Conservation (phyloP, 2,329 filamentous ascomycete species). For the Cordyceps cateniannulata region DNA sequence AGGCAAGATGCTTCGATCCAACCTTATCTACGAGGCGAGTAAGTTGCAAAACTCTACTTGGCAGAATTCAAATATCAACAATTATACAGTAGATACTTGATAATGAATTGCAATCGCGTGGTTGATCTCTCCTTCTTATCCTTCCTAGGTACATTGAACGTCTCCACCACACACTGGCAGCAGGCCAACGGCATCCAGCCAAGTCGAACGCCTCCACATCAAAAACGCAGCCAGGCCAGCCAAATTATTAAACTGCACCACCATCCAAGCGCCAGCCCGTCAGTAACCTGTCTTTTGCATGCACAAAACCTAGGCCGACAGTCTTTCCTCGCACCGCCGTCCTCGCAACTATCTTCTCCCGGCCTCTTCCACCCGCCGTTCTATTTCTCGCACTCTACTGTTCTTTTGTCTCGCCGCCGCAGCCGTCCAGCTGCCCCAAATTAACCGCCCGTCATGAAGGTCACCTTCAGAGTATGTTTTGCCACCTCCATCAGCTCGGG, state of each 20-base stretch:
- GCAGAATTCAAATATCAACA: too few relatives aligned
- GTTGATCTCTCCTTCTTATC: too few relatives aligned
- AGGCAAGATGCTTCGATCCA: too few relatives aligned
- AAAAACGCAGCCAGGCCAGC: slow-evolving; percentile 5
- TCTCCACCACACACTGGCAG: neutral
- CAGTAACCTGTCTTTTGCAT: slow-evolving; percentile 2
- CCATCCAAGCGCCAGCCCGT: neutral
- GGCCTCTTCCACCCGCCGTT: neutral
- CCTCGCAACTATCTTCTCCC: slow-evolving; percentile 12
- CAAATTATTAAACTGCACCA: neutral
- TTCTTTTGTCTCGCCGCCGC: neutral
- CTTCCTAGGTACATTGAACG: neutral
- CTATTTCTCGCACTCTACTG: neutral
- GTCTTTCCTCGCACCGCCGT: neutral
- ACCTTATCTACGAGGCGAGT: too few relatives aligned
- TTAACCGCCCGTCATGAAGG: slow-evolving; percentile 55
- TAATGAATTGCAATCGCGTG: too few relatives aligned
- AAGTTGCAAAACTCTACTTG: too few relatives aligned
- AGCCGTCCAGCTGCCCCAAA: slow-evolving; percentile 24
- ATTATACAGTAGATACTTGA: too few relatives aligned
- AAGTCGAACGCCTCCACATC: slow-evolving; percentile 12
- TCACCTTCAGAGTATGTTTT: slow-evolving; percentile 56
- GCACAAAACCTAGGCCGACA: neutral
- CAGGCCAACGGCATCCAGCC: slow-evolving; percentile 8
- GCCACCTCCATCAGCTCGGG: neutral